Percentiles rank a stretch among this genome's conserved stretches.
Evolutionary conservation across 2,329 filamentous ascomycete species (phyloP).

Genomic region (Endocalyx cinctus): DNA sequence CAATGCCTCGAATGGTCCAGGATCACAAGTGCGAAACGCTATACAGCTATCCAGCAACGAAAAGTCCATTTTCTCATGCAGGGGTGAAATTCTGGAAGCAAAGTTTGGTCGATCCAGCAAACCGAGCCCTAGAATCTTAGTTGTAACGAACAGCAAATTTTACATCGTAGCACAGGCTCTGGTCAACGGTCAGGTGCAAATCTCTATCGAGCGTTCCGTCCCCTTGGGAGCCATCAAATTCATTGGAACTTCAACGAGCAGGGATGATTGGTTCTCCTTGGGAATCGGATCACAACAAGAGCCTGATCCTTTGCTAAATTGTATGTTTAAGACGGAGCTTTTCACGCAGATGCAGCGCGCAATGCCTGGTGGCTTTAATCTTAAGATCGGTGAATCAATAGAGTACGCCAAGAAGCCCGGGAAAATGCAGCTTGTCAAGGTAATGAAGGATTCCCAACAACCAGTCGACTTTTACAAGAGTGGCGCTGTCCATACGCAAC

Average conservation of each 20-base stretch:
- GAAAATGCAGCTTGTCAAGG: conserved; percentile 85
- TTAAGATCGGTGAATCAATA: conserved; percentile 79
- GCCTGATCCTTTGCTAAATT: conserved; percentile 88
- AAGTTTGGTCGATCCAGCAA: conserved; percentile 98
- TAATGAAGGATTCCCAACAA: conserved; percentile 77
- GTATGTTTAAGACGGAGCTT: conserved; percentile 93
- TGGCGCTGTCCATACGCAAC: conserved; percentile 78
- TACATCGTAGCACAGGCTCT: conserved; percentile 85
- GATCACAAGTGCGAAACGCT: conserved; percentile 72
- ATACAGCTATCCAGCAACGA: conserved; percentile 70
- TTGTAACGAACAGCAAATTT: conserved; percentile 81
- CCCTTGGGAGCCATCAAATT: conserved; percentile 86
- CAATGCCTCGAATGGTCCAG: conserved; percentile 73
- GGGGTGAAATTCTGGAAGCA: conserved; percentile 82
- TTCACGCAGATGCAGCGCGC: conserved; percentile 84
- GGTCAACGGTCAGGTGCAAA: conserved; percentile 75
- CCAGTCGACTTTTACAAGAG: conserved; percentile 89
- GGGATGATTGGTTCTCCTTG: conserved; percentile 96
- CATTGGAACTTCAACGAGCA: conserved; percentile 71
- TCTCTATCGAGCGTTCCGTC: conserved; percentile 75
- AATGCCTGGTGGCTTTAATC: conserved; percentile 73
- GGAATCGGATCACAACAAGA: conserved; percentile 87
- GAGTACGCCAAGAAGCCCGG: conserved; percentile 98
- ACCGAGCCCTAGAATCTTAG: conserved; percentile 75
- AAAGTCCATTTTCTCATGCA: conserved; percentile 80